Evolutionary conservation across 139 green algal genomes (phyloP).

Genomic region (Chlamydomonas schloesseri): DNA sequence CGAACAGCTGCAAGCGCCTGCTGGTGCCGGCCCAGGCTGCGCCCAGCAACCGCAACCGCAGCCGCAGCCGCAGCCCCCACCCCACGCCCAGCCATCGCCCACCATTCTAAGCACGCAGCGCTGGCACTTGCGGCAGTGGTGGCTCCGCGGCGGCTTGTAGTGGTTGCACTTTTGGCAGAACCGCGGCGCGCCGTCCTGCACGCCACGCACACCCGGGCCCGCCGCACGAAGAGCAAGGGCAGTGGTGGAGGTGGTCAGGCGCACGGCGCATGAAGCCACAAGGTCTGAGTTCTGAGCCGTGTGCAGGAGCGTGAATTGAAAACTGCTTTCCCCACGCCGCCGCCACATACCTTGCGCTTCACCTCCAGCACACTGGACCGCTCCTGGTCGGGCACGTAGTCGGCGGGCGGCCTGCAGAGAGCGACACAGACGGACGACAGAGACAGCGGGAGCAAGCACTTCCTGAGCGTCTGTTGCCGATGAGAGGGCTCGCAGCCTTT

Average conservation of each 20-base stretch:
- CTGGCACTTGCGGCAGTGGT: conserved; percentile 92
- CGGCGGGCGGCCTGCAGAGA: conserved; percentile 51
- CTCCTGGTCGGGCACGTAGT: conserved; percentile 66
- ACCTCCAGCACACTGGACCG: conserved; percentile 57
- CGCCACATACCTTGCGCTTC: conserved; percentile 69
- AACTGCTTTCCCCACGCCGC: too few relatives aligned
- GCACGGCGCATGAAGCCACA: too few relatives aligned
- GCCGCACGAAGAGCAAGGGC: not conserved
- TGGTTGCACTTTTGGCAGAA: conserved; percentile 90
- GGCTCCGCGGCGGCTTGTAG: conserved; percentile 86
- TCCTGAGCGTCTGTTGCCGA: too few relatives aligned
- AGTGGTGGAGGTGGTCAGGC: too few relatives aligned
- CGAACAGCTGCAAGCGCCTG: too few relatives aligned
- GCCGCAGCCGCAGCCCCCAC: conserved; percentile 1
- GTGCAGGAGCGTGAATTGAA: too few relatives aligned
- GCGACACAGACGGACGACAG: too few relatives aligned
- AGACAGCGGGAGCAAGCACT: not conserved
- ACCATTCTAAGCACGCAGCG: conserved; percentile 91
- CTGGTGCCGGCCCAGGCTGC: too few relatives aligned
- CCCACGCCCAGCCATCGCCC: too few relatives aligned
- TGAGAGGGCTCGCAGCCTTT: too few relatives aligned
- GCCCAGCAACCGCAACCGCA: too few relatives aligned
- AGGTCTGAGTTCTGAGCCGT: too few relatives aligned
- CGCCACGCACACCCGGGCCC: not conserved
- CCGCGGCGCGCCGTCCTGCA: conserved; percentile 66